phyloP scores from a whole-genome alignment of 2,329 filamentous ascomycete species.

The Xylaria sp. region DNA sequence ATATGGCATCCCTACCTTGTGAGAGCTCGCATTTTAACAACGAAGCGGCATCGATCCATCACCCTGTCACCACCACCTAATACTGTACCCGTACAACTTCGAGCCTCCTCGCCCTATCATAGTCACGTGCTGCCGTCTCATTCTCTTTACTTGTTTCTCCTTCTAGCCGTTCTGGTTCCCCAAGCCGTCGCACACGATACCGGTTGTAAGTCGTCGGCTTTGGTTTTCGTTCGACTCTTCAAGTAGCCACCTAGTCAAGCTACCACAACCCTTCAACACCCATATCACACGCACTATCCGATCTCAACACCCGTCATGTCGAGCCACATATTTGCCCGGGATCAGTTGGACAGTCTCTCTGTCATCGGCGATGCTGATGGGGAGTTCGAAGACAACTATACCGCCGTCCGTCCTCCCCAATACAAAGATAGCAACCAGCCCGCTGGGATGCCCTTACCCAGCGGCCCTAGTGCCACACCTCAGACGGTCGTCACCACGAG shows the following conservation, averaged over 20 bases:
- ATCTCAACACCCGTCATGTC: conserved; percentile 7
- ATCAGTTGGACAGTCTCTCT: background rate
- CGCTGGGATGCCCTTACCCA: background rate
- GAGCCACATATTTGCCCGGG: background rate
- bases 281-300: background rate
- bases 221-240: background rate
- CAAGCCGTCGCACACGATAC: background rate
- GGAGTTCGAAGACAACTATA: conserved; percentile 11
- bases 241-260: background rate
- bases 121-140: background rate
- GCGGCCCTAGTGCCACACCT: background rate
- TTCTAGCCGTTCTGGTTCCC: too few species aligned
- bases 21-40: background rate
- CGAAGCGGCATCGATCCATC: background rate
- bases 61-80: background rate
- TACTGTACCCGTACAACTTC: background rate
- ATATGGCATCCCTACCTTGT: background rate
- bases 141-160: background rate
- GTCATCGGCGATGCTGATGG: background rate
- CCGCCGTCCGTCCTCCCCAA: conserved; percentile 16
- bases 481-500: background rate
- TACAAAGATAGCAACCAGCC: conserved; percentile 10
- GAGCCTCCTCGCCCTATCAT: background rate
- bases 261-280: background rate
- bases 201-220: background rate